Evolutionary conservation across 495 filamentous ascomycete genomes (phyloP), one percentile per base, ranked within the genome.

Genomic region (Entonaema liquescens): DNA sequence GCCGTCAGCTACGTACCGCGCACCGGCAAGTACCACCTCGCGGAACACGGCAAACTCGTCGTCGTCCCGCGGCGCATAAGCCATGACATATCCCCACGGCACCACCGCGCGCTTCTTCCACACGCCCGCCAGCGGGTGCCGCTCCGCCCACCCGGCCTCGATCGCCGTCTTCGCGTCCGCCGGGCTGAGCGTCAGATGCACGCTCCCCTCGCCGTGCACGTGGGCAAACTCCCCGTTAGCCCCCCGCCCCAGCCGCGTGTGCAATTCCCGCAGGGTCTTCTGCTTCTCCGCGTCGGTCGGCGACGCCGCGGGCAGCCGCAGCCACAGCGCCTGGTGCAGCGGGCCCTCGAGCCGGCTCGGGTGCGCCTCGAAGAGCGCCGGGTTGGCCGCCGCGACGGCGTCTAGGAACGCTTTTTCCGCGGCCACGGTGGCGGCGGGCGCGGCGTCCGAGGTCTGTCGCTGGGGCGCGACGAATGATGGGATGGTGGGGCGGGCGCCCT

Each of bases 31-130:
- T 11, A 77, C 44, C 5, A 78, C 28, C 38, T 49, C 66, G 33
- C 61, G 50, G 71, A 77, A 76, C 4, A 73, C 63, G 11, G 42
- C 67, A 3, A 67, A 72, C 59, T 80, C 78, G 19, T n/a, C 72
- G n/a, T 68, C 73, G 40, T 70, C 65, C 25, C 78, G 65, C 68
- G 79, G 79, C 68, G 79, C 75, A 26, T 81, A 81, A 2, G 80
- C 21, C 58, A 81, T 26, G 23, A 80, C 64, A 28, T 78, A 80
- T 0, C 65, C 72, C 68, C 63, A 73, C 0, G 77, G 72, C 59
- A 77, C 26, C 33, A 71, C 21, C 1, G 40, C 64, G 25, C 25
- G 59, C 40, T 62, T 2, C 15, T 60, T 64, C 42, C 40, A 35
- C 13, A 71, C 71, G 1, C 79, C 78, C 23, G 72, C 72, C 25